A percentile compares a stretch with the other conserved stretches of the same genome.
phyloP scores from a whole-genome alignment of 441 rosid species.

The Manihot esculenta region DNA sequence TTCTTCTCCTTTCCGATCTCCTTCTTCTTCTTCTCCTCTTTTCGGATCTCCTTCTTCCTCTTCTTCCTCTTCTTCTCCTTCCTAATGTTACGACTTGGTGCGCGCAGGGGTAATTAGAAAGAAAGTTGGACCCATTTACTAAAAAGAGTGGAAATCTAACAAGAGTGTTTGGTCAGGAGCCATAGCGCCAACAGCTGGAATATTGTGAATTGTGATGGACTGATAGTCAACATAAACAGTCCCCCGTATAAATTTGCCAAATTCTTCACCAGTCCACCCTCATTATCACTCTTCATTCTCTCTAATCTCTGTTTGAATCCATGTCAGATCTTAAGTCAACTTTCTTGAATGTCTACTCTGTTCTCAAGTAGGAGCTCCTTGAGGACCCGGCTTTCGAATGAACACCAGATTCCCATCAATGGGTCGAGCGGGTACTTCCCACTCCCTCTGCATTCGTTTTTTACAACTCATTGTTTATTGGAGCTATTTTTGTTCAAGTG shows the following conservation, averaged over 20 bases:
- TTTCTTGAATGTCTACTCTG: conserved; percentile 50
- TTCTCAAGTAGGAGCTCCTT: conserved; percentile 63
- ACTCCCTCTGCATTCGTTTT: background rate
- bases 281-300: background rate
- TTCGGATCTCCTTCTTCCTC: no score
- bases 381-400: conserved; percentile 72
- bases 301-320: background rate
- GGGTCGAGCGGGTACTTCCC: conserved; percentile 58
- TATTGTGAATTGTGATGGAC: no score
- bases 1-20: no score
- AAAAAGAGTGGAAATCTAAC: no score
- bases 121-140: no score
- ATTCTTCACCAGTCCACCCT: background rate
- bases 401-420: conserved; percentile 58
- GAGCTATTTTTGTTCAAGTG: background rate
- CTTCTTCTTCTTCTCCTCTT: no score
- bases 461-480: background rate
- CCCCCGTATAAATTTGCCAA: no score
- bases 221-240: no score
- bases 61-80: no score
- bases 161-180: background rate
- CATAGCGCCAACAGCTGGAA: background rate
- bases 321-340: conserved; percentile 76
- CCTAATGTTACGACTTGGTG: no score
- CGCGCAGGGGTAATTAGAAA: no score